These are phyloP conservation scores for Populus alba DNA, from an alignment of 345 rosid species.

Conservation along the genomic window DNA sequence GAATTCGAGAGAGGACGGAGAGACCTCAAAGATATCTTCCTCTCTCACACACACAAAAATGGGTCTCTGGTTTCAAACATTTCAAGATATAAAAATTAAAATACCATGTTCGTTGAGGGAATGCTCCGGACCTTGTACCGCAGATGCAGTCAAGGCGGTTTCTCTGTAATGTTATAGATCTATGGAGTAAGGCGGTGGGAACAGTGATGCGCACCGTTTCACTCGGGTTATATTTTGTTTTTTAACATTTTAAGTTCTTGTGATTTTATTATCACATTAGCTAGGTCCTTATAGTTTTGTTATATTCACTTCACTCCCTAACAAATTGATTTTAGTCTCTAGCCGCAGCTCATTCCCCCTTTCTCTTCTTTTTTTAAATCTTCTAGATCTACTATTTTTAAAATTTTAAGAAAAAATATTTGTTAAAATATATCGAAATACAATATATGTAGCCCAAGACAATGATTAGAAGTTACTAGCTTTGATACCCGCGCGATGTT, in stretches of 20 bases:
- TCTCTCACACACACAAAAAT: background rate
- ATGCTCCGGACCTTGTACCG: background rate
- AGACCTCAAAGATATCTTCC: background rate
- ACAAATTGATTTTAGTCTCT: too few relatives aligned
- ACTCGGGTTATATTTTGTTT: background rate
- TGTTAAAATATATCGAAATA: too few relatives aligned
- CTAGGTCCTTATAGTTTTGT: background rate
- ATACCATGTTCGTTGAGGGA: background rate
- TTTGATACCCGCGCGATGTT: too few relatives aligned
- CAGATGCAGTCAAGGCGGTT: background rate
- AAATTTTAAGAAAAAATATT: too few relatives aligned
- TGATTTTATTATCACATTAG: too few relatives aligned
- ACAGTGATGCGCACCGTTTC: background rate
- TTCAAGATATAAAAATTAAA: background rate
- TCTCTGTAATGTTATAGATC: too few relatives aligned
- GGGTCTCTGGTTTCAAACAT: background rate
- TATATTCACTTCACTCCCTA: background rate
- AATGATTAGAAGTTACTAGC: too few relatives aligned
- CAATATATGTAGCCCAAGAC: too few relatives aligned
- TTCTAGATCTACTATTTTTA: too few relatives aligned
- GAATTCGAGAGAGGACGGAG: background rate
- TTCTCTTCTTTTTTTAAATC: too few relatives aligned
- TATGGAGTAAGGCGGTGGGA: background rate
- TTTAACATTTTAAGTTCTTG: background rate
- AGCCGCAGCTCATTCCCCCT: too few relatives aligned